Evolutionary conservation across 768 basidiomycete species (phyloP), one percentile per base, ranked within the genome.

Genomic region (Russula vinacea): DNA sequence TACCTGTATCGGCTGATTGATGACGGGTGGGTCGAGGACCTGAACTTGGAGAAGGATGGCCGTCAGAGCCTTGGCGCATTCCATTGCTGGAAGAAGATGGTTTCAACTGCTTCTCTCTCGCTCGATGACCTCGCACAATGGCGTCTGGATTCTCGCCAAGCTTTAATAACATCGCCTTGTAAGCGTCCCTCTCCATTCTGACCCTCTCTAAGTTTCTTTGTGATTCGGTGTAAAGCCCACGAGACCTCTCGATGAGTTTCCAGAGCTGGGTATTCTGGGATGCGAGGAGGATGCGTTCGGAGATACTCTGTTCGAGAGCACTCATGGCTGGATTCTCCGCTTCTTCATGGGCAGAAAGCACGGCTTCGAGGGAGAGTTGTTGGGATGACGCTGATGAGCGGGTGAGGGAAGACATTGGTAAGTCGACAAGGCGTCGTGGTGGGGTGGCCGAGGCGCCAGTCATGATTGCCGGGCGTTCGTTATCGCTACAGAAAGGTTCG

Each of bases 181-280:
- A 89, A 10, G 80, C 73, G 71, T 94, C 93, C 19, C 94, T 83
- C 73, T 96, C 94, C 13, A 78, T 78, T 16, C 94, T 81, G 56
- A 96, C 83, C 60, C 94, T 84, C 68, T 95, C 93, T 50, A 92
- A 80, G 70, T 96, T 92, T 76, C 90, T 90, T 73, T 89, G 78
- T 60, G 92, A 83, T 62, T 89, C 85, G 64, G 83, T 84, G 72
- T 90, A 90, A n/a, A 86, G 90, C 24, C 84, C 75, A 60, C 92
- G 83, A 74, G 94, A 92, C 74, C 94, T 95, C 80, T 95, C 92
- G 72, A 96, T 88, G 67, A 95, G 82, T 75, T 94, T 95, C 94
- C 94, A 96, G 24, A 96, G 84, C 76, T 95, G 92, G 17, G 86
- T 78, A 73, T 96, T 96, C 78, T 96, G 94, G 5, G 84, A 76